phyloP scores from a whole-genome alignment of 2,329 filamentous ascomycete species.

The Hymenoscyphus salicellus region DNA sequence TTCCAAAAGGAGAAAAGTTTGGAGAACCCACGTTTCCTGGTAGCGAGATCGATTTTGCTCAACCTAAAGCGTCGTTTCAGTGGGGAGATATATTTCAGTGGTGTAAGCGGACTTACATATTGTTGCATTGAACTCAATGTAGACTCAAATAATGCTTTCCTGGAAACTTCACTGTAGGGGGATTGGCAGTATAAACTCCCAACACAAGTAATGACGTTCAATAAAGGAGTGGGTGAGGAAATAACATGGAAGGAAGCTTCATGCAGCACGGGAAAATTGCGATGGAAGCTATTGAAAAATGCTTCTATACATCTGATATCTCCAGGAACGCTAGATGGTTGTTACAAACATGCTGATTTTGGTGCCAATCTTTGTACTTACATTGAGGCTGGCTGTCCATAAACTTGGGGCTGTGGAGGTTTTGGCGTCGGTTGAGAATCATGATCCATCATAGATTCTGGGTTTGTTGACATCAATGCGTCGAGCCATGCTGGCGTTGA shows the following conservation, averaged over 20 bases:
- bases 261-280: slow-evolving; percentile 12
- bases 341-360: background rate
- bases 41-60: slow-evolving; percentile 15
- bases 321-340: background rate
- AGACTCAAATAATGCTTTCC: slow-evolving; percentile 8
- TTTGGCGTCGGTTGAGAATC: background rate
- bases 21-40: slow-evolving; percentile 14
- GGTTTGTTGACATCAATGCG: slow-evolving; percentile 2
- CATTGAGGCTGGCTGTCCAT: background rate
- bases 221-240: slow-evolving; percentile 10
- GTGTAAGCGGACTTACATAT: slow-evolving; percentile 8
- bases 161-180: slow-evolving; percentile 4
- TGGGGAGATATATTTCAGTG: no score
- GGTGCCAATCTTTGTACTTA: background rate
- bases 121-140: slow-evolving; percentile 9
- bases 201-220: slow-evolving; percentile 12
- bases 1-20: slow-evolving; percentile 14
- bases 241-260: slow-evolving; percentile 15
- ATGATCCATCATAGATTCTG: background rate
- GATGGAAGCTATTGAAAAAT: slow-evolving; percentile 12
- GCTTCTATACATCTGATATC: slow-evolving; percentile 8
- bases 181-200: slow-evolving; percentile 12
- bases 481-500: slow-evolving; percentile 11
- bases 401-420: background rate
- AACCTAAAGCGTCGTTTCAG: background rate